Evolutionary conservation across 78 protist genomes (phyloP).

Genomic region (Cavenderia fasciculata): DNA sequence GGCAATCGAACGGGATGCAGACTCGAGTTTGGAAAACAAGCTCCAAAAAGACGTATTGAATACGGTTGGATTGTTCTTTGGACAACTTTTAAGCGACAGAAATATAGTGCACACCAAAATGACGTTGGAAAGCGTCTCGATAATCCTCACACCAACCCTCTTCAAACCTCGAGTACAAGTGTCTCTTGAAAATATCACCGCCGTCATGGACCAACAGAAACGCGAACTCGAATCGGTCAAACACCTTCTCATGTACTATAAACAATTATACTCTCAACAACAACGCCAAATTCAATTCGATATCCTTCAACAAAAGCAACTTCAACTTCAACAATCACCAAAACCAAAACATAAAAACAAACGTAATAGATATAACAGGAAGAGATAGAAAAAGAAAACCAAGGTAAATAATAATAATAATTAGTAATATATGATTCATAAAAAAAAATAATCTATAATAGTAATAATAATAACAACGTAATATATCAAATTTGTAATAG

Average conservation of each 20-base stretch:
- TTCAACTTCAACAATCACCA: too few relatives aligned
- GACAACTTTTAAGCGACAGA: slow-evolving; percentile 4
- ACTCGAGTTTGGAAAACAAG: too few relatives aligned
- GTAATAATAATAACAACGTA: neutral
- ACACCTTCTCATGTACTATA: neutral
- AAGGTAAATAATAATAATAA: neutral
- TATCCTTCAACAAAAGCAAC: too few relatives aligned
- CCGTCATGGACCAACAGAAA: neutral
- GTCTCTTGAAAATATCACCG: neutral
- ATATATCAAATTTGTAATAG: neutral
- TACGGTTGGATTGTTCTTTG: slow-evolving; percentile 44
- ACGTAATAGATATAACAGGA: slow-evolving; percentile 4
- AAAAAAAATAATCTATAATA: neutral
- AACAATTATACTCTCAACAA: neutral
- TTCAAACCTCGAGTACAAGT: neutral
- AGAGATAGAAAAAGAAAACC: slow-evolving; percentile 12
- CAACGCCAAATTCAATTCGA: neutral
- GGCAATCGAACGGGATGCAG: neutral
- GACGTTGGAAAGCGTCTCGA: slow-evolving; percentile 30
- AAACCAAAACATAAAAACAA: too few relatives aligned
- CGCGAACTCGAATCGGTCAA: neutral
- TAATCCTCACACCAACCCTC: slow-evolving; percentile 49
- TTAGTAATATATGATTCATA: neutral
- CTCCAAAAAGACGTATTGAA: slow-evolving; percentile 14
- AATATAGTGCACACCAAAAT: slow-evolving; percentile 12